These are phyloP conservation scores for Kregervanrija fluxuum DNA, from an alignment of 805 yeast species.

Conservation along the genomic window DNA sequence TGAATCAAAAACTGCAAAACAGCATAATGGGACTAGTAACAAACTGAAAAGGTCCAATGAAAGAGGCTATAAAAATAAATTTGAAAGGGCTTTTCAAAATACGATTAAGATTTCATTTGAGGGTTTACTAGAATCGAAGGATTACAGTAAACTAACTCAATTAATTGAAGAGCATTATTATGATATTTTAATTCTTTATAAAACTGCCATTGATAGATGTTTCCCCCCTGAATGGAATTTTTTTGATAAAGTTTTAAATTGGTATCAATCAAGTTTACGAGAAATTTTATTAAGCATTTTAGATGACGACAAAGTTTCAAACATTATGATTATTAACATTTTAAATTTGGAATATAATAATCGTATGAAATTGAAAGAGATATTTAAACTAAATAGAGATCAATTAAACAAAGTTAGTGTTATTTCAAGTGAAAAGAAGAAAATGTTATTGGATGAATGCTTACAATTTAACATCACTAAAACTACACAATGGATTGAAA, in stretches of 20 bases:
- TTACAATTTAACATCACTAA: constrained; percentile 61
- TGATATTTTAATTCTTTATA: constrained; percentile 65
- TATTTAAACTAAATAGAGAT: constrained; percentile 42
- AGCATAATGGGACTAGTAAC: constrained; percentile 13
- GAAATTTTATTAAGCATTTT: constrained; percentile 57
- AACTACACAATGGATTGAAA: constrained; percentile 79
- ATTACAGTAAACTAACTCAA: constrained; percentile 44
- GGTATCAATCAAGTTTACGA: constrained; percentile 64
- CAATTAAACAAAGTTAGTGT: constrained; percentile 45
- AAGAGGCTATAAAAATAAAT: constrained; percentile 56
- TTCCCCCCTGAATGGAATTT: constrained; percentile 76
- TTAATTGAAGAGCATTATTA: constrained; percentile 72
- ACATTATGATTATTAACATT: constrained; percentile 64
- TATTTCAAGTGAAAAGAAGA: constrained; percentile 53
- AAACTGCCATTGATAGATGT: constrained; percentile 46
- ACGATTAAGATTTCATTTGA: constrained; percentile 62
- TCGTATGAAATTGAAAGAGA: constrained; percentile 41
- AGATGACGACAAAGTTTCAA: constrained; percentile 47
- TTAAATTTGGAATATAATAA: constrained; percentile 72
- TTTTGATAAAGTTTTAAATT: constrained; percentile 49
- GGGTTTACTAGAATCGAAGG: constrained; percentile 47
- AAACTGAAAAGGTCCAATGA: constrained; percentile 35
- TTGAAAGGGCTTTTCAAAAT: constrained; percentile 49
- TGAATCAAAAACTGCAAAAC: constrained; percentile 2
- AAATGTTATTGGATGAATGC: constrained; percentile 70